Base-by-base conservation (phyloP, 140 eudicot species). In the Cichorium intybus region DNA sequence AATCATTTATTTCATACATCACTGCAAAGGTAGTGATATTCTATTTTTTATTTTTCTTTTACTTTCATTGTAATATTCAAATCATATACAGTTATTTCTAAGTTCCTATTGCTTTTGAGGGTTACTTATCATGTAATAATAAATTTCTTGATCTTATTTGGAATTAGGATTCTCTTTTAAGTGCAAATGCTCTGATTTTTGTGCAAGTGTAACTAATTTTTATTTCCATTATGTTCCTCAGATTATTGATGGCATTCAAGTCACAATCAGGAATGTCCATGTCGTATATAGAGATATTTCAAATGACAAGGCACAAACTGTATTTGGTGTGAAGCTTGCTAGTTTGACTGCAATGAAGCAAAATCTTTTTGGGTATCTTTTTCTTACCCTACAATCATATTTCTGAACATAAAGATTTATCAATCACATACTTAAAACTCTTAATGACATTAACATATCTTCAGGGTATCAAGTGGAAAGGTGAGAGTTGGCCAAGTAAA, bases 221-320 rank as follows among this genome's bases (percentile, higher is more conserved):
- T 60, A n/a, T 24, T 24, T 56, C 15, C 29, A 52, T 47, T 20
- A 35, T 71, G 52, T 55, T 65, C 24, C 72, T 68, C 69, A 93
- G 97, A 84, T 93, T 66, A 95, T 93, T 62, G 99, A 93, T 47
- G 87, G 94, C 87, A 85, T 93, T 66, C 99, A 93, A 80, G 86
- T 93, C 43, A 81, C 97, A 60, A 80, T 88, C 84, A 80, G 87
- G 73, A 88, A 93, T 80, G 81, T 85, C 60, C 99, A 93, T 76
- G 77, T 93, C 56, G 77, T 76, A 39, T 93, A 85, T 54, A 74
- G 77, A 35, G 87, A 88, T 59, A 60, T 68, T 60, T 69, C 77
- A 64, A 60, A 66, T 22, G 84, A 78, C 66, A 55, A 81, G 94
- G 90, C 64, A 60, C 80, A 64, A 10, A 71, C 80, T 39, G 54